phyloP scores from a whole-genome alignment of 2,329 filamentous ascomycete genomes.

The Chaetomium sp. region DNA sequence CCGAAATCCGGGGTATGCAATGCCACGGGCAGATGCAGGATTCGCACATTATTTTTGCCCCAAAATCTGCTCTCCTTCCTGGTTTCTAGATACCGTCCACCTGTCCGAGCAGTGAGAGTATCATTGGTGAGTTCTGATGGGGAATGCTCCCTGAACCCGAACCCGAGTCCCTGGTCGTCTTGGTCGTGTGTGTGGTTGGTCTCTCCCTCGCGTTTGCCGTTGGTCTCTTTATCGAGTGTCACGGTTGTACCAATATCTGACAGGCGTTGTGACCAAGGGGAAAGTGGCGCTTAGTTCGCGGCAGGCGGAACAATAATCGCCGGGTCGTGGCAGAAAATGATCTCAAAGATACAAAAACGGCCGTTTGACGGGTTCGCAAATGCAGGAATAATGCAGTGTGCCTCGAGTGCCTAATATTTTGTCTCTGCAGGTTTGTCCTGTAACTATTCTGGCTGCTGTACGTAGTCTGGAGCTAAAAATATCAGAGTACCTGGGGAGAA shows the following conservation, averaged over 20 bases:
- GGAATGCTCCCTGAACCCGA: too few relatives aligned
- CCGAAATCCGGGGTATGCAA: neutral
- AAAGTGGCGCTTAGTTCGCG: slow-evolving; percentile 3
- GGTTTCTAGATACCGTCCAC: neutral
- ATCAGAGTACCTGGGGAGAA: too few relatives aligned
- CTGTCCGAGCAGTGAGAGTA: neutral
- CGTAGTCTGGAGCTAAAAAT: too few relatives aligned
- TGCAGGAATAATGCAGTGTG: slow-evolving; percentile 7
- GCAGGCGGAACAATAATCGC: neutral
- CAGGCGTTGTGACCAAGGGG: neutral
- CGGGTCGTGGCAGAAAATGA: slow-evolving; percentile 1
- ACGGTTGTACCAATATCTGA: slow-evolving; percentile 6
- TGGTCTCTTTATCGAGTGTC: neutral
- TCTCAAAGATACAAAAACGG: neutral
- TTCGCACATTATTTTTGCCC: neutral
- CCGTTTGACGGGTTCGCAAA: neutral
- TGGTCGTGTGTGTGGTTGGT: neutral
- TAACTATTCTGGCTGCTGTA: neutral
- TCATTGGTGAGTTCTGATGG: too few relatives aligned
- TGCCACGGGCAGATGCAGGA: neutral
- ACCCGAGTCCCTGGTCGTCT: neutral
- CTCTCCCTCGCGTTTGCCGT: neutral
- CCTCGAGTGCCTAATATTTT: slow-evolving; percentile 4
- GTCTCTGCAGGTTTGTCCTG: neutral
- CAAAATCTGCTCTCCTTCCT: neutral